These are phyloP conservation scores for Curvularia spicifera DNA, from an alignment of 2,329 filamentous ascomycete species.

Conservation along the genomic window DNA sequence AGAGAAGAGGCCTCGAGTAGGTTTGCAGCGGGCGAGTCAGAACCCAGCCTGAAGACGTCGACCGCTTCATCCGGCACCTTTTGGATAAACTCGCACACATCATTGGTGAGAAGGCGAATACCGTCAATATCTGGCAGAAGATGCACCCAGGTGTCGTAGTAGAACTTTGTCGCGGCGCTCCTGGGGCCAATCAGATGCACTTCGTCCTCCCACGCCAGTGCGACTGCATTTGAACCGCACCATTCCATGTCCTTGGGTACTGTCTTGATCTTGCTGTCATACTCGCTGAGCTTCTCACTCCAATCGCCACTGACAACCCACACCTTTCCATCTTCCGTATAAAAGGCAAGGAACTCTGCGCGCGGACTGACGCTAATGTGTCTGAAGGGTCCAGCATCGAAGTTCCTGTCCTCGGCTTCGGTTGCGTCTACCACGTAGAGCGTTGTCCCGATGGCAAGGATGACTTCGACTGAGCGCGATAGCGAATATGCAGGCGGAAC, in stretches of 20 bases:
- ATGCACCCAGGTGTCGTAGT: slow-evolving; percentile 91
- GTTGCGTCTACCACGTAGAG: slow-evolving; percentile 86
- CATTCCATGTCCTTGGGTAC: slow-evolving; percentile 88
- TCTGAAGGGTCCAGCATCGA: slow-evolving; percentile 90
- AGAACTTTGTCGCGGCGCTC: slow-evolving; percentile 76
- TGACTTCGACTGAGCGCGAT: slow-evolving; percentile 89
- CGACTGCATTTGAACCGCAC: slow-evolving; percentile 93
- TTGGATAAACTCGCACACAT: slow-evolving; percentile 97
- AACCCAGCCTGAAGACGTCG: slow-evolving; percentile 87
- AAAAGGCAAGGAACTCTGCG: slow-evolving; percentile 85
- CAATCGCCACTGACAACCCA: slow-evolving; percentile 97
- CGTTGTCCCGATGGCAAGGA: slow-evolving; percentile 83
- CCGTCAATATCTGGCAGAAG: slow-evolving; percentile 87
- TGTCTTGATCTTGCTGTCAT: slow-evolving; percentile 85
- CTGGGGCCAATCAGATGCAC: slow-evolving; percentile 90
- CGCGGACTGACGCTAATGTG: slow-evolving; percentile 92
- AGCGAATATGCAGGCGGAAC: slow-evolving; percentile 87
- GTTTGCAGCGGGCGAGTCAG: slow-evolving; percentile 88
- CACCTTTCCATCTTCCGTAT: slow-evolving; percentile 79
- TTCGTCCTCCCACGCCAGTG: slow-evolving; percentile 97
- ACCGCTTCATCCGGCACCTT: slow-evolving; percentile 86
- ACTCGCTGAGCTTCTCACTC: slow-evolving; percentile 88
- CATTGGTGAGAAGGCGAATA: slow-evolving; percentile 87
- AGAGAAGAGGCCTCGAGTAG: slow-evolving; percentile 90
- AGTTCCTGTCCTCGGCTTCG: slow-evolving; percentile 87